Evolutionary conservation across 139 green algal genomes (phyloP).

Genomic region (Closterium sp.): DNA sequence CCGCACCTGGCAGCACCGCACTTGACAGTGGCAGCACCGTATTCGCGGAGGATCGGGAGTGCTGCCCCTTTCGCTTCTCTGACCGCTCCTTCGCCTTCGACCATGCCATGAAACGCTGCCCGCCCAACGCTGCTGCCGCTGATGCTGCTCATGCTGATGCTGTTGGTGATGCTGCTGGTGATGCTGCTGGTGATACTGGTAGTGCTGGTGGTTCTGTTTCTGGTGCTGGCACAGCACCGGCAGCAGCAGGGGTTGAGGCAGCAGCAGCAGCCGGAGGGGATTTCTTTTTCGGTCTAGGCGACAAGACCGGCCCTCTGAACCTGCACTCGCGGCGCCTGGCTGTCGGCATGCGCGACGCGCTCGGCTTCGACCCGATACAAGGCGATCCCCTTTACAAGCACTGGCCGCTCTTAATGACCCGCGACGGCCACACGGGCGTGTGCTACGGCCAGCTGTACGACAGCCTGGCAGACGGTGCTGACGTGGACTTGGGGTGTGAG

Average conservation of each 20-base stretch:
- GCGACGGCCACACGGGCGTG: not conserved
- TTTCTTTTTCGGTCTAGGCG: constrained; percentile 28
- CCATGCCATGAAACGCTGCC: not conserved
- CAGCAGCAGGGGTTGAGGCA: not conserved
- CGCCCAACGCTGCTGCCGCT: not conserved
- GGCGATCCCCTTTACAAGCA: constrained; percentile 49
- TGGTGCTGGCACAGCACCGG: not conserved
- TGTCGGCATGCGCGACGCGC: constrained; percentile 15
- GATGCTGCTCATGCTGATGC: not conserved
- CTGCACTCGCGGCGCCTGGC: constrained; percentile 28
- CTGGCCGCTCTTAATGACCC: constrained; percentile 32
- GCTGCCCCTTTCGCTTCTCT: not conserved
- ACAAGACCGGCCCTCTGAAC: constrained; percentile 42
- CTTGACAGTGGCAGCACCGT: not conserved
- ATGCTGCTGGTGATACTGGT: not conserved
- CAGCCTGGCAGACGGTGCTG: constrained; percentile 20
- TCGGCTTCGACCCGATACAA: constrained; percentile 22
- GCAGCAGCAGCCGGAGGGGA: not conserved
- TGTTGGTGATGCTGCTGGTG: not conserved
- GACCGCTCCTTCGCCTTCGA: not conserved
- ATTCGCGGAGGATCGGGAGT: not conserved
- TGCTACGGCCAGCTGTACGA: constrained; percentile 41
- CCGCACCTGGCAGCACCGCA: not conserved
- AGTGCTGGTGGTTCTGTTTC: not conserved
- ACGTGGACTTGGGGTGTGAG: constrained; percentile 48